phyloP scores from a whole-genome alignment of 192 early-diverging fungal species.

The Dissophora globulifera region DNA sequence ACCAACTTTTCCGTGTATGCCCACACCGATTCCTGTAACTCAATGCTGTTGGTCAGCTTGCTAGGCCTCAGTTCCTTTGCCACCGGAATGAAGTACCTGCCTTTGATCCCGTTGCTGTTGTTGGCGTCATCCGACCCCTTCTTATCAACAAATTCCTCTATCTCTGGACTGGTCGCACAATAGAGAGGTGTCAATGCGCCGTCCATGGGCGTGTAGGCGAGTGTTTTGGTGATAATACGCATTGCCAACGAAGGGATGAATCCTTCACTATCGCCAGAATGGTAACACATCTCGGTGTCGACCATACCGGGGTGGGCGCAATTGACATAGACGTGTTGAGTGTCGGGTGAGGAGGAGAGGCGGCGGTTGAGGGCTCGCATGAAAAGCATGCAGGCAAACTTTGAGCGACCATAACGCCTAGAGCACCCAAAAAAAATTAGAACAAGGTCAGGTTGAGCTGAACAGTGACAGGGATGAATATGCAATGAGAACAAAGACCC shows the following conservation, averaged over 20 bases:
- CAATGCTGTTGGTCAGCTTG: background rate
- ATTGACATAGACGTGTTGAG: slow-evolving; percentile 24
- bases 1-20: slow-evolving; percentile 1
- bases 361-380: slow-evolving; percentile 49
- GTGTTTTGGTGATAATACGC: background rate
- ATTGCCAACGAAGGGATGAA: background rate
- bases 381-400: slow-evolving; percentile 64
- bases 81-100: slow-evolving; percentile 57
- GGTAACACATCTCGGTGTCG: slow-evolving; percentile 48
- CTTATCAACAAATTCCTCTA: slow-evolving; percentile 38
- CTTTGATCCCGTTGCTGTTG: slow-evolving; percentile 12
- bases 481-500: too few relatives aligned
- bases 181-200: slow-evolving; percentile 60
- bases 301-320: slow-evolving; percentile 43
- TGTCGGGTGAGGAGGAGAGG: slow-evolving; percentile 13
- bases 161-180: slow-evolving; percentile 61
- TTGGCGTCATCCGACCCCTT: too few relatives aligned
- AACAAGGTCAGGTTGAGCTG: too few relatives aligned
- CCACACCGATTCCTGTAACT: slow-evolving; percentile 5
- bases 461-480: too few relatives aligned
- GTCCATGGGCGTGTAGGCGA: slow-evolving; percentile 24
- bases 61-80: slow-evolving; percentile 7
- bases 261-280: background rate
- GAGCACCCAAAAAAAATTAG: background rate
- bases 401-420: slow-evolving; percentile 55